Conservation (phyloP, 768 basidiomycete species). For the Neoboletus subvelutipes region DNA sequence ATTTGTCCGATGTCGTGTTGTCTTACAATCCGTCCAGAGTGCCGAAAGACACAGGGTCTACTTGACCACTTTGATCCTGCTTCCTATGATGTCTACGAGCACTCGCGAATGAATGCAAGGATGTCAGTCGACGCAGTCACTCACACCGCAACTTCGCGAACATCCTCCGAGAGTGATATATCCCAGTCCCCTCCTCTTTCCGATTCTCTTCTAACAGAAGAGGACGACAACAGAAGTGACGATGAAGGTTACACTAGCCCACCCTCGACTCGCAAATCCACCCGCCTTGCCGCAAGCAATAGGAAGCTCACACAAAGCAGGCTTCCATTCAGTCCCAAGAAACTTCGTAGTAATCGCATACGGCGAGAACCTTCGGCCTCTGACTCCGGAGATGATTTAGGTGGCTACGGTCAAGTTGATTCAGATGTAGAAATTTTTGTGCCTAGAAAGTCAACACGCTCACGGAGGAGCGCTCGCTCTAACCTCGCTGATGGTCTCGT, state of each 20-base stretch:
- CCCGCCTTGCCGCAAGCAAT: constrained; percentile 12
- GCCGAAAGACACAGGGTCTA: constrained; percentile 40
- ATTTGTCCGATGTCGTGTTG: background rate
- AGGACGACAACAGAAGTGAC: constrained; percentile 20
- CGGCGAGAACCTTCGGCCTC: constrained; percentile 23
- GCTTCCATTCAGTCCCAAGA: constrained; percentile 70
- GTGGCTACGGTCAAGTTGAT: constrained; percentile 37
- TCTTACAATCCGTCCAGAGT: constrained; percentile 39
- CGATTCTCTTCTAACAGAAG: constrained; percentile 30
- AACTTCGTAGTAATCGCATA: constrained; percentile 42
- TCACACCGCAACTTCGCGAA: background rate
- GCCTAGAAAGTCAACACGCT: constrained; percentile 50
- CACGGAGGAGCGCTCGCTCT: constrained; percentile 39
- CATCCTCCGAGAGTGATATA: constrained; percentile 14
- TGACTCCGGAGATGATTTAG: constrained; percentile 43
- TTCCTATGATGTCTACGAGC: constrained; percentile 51
- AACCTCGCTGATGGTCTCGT: constrained; percentile 31
- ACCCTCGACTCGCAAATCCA: constrained; percentile 14
- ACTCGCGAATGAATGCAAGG: constrained; percentile 49
- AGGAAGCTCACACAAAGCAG: constrained; percentile 23
- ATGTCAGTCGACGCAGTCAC: constrained; percentile 30
- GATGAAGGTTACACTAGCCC: constrained; percentile 9
- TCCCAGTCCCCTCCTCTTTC: constrained; percentile 6
- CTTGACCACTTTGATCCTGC: constrained; percentile 61
- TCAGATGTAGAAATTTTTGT: constrained; percentile 25